These are phyloP conservation scores for Leptomonas pyrrhocoris DNA, from an alignment of 208 protist species.

Conservation along the genomic window DNA sequence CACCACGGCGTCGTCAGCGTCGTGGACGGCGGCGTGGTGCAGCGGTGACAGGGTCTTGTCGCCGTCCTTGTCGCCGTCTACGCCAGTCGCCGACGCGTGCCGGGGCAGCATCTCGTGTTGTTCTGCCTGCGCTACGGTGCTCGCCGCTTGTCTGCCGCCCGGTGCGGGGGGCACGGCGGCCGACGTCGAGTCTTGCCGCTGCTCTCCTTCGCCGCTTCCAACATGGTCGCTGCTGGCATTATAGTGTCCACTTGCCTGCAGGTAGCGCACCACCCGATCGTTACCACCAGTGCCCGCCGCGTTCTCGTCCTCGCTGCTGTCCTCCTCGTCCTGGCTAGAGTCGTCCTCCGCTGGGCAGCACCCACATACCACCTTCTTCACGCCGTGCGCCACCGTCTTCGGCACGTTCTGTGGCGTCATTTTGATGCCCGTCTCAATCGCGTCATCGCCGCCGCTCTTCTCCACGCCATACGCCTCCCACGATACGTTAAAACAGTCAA, in stretches of 20 bases:
- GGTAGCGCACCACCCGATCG: not conserved
- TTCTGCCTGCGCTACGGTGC: not conserved
- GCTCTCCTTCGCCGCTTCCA: not conserved
- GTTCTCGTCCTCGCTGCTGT: conserved; percentile 1
- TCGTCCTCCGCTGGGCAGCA: conserved; percentile 39
- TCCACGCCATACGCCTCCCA: conserved; percentile 73
- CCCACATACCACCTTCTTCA: conserved; percentile 40
- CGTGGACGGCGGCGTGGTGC: not conserved
- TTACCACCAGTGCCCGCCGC: not conserved
- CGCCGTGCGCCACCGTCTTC: conserved; percentile 31
- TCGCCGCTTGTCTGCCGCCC: not conserved
- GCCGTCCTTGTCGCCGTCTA: not conserved
- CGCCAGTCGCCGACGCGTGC: not conserved
- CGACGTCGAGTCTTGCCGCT: not conserved
- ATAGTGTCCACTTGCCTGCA: not conserved
- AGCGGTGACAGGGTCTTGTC: not conserved
- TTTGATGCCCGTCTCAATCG: conserved; percentile 39
- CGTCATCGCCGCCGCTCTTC: conserved; percentile 32
- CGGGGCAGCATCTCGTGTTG: conserved; percentile 1
- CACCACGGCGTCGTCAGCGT: conserved; percentile 13
- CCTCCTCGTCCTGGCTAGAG: conserved; percentile 20
- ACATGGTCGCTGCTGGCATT: not conserved
- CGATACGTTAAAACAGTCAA: conserved; percentile 90
- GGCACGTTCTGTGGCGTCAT: conserved; percentile 41
- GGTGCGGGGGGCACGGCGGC: conserved; percentile 9